A percentile compares a stretch with the other conserved stretches of the same genome.
Conservation (phyloP, 495 filamentous ascomycete species). For the Cudoniella acicularis region DNA sequence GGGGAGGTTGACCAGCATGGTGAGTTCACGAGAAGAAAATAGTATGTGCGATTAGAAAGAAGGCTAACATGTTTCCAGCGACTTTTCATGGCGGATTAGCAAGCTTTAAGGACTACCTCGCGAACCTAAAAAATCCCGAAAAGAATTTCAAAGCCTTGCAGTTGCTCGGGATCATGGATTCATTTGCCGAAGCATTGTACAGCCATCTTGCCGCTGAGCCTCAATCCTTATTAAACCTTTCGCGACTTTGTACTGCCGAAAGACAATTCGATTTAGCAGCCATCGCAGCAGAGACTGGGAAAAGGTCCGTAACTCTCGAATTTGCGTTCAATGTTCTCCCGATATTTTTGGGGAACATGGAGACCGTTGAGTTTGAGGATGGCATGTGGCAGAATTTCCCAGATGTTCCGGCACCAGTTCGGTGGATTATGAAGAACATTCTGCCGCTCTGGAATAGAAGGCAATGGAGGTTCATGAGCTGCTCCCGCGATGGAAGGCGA, state of each 20-base stretch:
- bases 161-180: constrained; percentile 35
- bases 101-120: constrained; percentile 21
- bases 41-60: background rate
- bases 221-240: constrained; percentile 23
- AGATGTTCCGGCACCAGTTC: background rate
- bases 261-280: constrained; percentile 2
- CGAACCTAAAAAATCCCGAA: background rate
- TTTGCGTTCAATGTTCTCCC: constrained; percentile 17
- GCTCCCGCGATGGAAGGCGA: constrained; percentile 30
- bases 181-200: constrained; percentile 32
- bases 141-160: constrained; percentile 22
- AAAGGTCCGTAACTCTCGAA: background rate
- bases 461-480: constrained; percentile 39
- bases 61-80: constrained; percentile 6
- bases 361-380: constrained; percentile 35
- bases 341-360: constrained; percentile 34
- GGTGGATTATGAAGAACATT: constrained; percentile 7
- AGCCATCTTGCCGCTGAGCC: constrained; percentile 39
- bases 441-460: constrained; percentile 9
- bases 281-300: constrained; percentile 4
- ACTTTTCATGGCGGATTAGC: constrained; percentile 33
- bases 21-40: background rate
- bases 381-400: constrained; percentile 24
- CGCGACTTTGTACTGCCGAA: constrained; percentile 9
- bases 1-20: constrained; percentile 23